These are phyloP conservation scores for Tuber melanosporum DNA, from an alignment of 495 filamentous ascomycete species.

Conservation along the genomic window DNA sequence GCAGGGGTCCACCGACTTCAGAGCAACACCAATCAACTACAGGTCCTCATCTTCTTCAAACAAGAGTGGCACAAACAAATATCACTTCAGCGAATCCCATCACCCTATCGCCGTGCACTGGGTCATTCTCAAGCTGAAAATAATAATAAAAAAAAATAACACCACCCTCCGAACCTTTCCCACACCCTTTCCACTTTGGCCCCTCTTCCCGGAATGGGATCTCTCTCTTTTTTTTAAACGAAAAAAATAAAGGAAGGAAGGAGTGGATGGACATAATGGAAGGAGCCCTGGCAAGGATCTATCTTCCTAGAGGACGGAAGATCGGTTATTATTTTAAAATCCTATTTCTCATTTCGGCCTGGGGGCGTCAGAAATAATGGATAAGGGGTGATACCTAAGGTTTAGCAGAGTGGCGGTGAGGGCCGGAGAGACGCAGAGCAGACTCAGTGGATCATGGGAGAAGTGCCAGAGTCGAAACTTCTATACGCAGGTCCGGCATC, in stretches of 20 bases:
- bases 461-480: not conserved
- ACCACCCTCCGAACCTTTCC: not conserved
- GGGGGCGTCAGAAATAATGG: slow-evolving; percentile 11
- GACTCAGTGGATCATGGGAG: not conserved
- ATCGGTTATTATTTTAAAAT: slow-evolving; percentile 25
- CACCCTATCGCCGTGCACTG: slow-evolving; percentile 25
- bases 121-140: slow-evolving; percentile 33
- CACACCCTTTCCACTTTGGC: not conserved
- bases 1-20: slow-evolving; percentile 26
- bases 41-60: slow-evolving; percentile 30
- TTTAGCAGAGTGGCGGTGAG: not conserved
- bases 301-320: slow-evolving; percentile 17
- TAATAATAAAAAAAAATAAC: slow-evolving; percentile 2
- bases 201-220: not conserved
- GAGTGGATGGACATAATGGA: slow-evolving; percentile 22
- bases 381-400: not conserved
- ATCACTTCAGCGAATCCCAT: slow-evolving; percentile 27
- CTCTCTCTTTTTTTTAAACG: not conserved
- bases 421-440: not conserved
- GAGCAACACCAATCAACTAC: slow-evolving; percentile 28
- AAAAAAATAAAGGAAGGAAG: slow-evolving; percentile 24
- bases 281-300: slow-evolving; percentile 29
- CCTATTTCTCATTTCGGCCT: slow-evolving; percentile 31
- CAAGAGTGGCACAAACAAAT: slow-evolving; percentile 36
- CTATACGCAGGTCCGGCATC: not conserved